Evolutionary conservation across 148 eudicot species (phyloP), one percentile per base, ranked within the genome.

Genomic region (Beta vulgaris): DNA sequence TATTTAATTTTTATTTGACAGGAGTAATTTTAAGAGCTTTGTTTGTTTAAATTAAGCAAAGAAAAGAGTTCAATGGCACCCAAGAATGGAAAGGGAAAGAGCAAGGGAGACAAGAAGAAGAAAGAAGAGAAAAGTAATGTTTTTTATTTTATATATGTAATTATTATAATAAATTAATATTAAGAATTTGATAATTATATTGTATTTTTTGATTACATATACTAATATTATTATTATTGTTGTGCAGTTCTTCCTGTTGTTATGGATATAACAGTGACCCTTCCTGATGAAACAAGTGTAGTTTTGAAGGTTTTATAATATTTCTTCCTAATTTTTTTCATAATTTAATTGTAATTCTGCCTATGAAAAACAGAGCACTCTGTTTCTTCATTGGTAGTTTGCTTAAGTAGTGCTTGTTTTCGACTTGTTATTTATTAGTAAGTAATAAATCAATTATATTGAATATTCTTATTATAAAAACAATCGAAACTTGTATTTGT

Each of bases 61-160:
- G 3, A 26, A 60, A 51, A 23, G 15, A 28, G 43, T 42, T 71
- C 21, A 19, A 95, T 96, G 99, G 99, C 99, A 72, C 97, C 92
- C n/a, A 93, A 96, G 84, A 88, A 81, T 82, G 91, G 94, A 51
- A 93, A 89, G 68, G 99, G 99, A 68, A 96, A 91, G 87, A 74
- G 83, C 31, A 95, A 91, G 74, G 98, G 93, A 34, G 99, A 92
- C 35, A 92, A 89, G 95, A 96, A 91, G 94, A 96, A 92, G 93
- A 96, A 92, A 57, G 99, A 96, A 81, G 99, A 92, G 57, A 96
- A 96, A 82, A 92, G 99, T 96, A 88, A 23, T 43, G 0, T 36
- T 53, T 54, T 76, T 46, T 55, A 1, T 34, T 2, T 34, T 13
- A 10, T 10, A 51, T 3, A 46, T 21, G 16, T 13, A 8, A 42